These are phyloP conservation scores for Gastrolobium villosum DNA, from an alignment of 306 rosid species.

Conservation along the genomic window DNA sequence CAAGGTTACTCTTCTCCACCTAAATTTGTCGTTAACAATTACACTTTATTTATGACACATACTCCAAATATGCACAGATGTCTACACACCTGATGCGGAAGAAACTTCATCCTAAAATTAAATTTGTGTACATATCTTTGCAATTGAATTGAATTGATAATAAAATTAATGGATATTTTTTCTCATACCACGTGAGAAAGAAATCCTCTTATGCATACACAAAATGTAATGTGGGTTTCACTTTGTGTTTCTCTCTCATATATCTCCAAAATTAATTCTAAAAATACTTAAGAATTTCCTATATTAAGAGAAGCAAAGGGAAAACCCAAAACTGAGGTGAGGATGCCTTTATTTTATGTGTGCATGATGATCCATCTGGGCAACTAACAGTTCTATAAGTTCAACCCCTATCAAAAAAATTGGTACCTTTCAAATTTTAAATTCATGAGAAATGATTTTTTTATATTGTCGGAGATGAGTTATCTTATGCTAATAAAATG, in stretches of 20 bases:
- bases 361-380: constrained; percentile 1
- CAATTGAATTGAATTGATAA: neutral
- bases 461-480: too few relatives aligned
- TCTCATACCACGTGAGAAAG: too few relatives aligned
- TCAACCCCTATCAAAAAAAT: neutral
- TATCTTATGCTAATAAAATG: too few relatives aligned
- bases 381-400: constrained; percentile 34
- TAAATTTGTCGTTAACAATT: neutral
- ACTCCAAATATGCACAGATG: neutral
- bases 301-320: neutral
- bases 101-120: neutral
- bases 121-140: neutral
- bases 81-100: neutral
- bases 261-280: too few relatives aligned
- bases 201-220: too few relatives aligned
- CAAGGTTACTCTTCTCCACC: neutral
- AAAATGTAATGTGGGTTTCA: too few relatives aligned
- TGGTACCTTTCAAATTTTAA: constrained; percentile 33
- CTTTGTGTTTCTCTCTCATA: too few relatives aligned
- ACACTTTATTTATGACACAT: neutral
- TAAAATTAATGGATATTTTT: neutral
- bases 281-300: neutral
- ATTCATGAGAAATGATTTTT: too few relatives aligned
- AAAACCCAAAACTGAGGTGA: neutral
- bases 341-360: too few relatives aligned